Evolutionary conservation across 192 early-diverging fungal species (phyloP).

Genomic region (Podila minutissima): DNA sequence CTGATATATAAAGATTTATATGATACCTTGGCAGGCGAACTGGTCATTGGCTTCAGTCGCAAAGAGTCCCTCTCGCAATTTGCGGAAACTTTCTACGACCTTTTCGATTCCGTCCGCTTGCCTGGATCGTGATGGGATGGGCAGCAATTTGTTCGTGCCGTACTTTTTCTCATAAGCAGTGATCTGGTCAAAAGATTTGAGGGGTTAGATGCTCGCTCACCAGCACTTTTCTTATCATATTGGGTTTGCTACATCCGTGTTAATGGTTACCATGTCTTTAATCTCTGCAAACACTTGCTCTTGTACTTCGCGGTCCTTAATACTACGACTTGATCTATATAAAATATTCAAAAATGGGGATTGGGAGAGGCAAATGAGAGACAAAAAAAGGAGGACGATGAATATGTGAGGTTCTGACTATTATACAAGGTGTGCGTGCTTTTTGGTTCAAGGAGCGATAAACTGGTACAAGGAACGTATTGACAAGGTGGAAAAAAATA

Average conservation of each 20-base stretch:
- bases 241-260: neutral
- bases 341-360: neutral
- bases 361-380: neutral
- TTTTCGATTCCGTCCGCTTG: constrained; percentile 33
- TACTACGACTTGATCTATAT: constrained; percentile 46
- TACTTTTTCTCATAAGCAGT: constrained; percentile 20
- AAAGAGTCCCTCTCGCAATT: constrained; percentile 44
- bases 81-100: constrained; percentile 39
- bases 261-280: constrained; percentile 37
- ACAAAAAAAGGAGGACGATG: neutral
- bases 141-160: constrained; percentile 18
- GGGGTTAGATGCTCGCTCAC: too few species aligned
- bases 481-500: neutral
- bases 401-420: too few species aligned
- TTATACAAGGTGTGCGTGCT: too few species aligned
- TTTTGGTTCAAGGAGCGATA: too few species aligned
- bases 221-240: too few species aligned
- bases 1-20: too few species aligned
- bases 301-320: constrained; percentile 39
- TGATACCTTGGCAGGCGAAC: constrained; percentile 31
- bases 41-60: constrained; percentile 22
- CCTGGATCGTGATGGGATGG: constrained; percentile 17
- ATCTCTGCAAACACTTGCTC: constrained; percentile 48
- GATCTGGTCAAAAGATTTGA: constrained; percentile 8
- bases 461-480: too few species aligned